Base-by-base conservation (phyloP, 106 monocot genomes). In the Ottelia alismoides region DNA sequence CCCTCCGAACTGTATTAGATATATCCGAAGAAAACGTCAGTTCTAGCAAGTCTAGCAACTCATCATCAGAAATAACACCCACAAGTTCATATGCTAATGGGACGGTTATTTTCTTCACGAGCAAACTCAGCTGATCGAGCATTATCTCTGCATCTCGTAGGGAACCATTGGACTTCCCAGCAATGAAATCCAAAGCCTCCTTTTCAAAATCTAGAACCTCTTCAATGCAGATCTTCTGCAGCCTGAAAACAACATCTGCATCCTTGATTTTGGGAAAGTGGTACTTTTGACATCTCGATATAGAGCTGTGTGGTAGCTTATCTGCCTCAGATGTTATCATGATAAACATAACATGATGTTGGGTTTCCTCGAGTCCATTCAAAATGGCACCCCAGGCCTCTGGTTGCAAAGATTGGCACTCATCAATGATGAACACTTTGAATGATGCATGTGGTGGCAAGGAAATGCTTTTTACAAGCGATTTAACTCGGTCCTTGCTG, bases 51-150 rank as follows among this genome's bases (percentile, higher is more conserved):
- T 85, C 76, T 19, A 96, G 68, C 49, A 96, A 65, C 47, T 96
- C 96, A 32, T 88, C 81, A 72, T 96, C 88, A n/a, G 96, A 96
- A 61, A 89, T 80, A 58, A 78, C 66, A 30, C 96, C 96, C n/a
- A n/a, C 96, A 50, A 96, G 85, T 55, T 96, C 96, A 59, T 96
- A 69, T 43, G 69, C 76, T 69, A 96, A 79, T 62, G 88, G 56
- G 49, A 84, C 20, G 21, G 89, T 96, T 30, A 96, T 89, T 62
- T 43, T 78, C 44, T 89, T 96, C 27, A 88, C 96, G 52, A 96
- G 78, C 66, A 96, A 76, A 56, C 76, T 79, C 47, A 96, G 71
- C 64, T 96, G 96, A 53, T 96, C 96, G 46, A 96, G 81, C 76
- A 77, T 74, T 30, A 62, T 85, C 51, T 89, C 96, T 31, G 89